Conservation (phyloP, 768 basidiomycete species). For the Lanmaoa pseudosensibilis region DNA sequence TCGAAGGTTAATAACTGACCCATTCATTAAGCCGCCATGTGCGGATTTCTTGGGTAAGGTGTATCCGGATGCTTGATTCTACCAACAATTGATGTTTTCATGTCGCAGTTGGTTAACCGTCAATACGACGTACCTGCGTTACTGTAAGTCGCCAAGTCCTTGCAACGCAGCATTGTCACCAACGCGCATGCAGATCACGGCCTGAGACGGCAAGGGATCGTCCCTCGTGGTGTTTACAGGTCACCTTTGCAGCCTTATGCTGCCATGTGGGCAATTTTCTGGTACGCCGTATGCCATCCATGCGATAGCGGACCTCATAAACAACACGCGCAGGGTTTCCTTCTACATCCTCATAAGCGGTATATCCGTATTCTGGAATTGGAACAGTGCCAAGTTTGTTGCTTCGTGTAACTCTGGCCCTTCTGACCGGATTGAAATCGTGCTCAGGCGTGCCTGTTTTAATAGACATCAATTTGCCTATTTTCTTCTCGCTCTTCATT, state of each 20-base stretch:
- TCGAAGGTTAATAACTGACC: background rate
- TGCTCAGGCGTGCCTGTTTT: background rate
- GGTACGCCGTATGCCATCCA: constrained; percentile 45
- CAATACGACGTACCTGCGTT: constrained; percentile 71
- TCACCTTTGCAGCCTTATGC: constrained; percentile 65
- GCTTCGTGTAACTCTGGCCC: constrained; percentile 35
- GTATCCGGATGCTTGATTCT: constrained; percentile 33
- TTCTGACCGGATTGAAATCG: background rate
- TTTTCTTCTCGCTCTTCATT: constrained; percentile 47
- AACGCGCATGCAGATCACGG: constrained; percentile 11
- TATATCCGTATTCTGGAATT: constrained; percentile 62
- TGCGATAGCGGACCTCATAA: background rate
- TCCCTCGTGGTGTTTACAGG: constrained; percentile 62
- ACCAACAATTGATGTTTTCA: constrained; percentile 46
- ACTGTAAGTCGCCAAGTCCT: constrained; percentile 45
- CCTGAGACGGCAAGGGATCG: constrained; percentile 42
- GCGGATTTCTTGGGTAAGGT: constrained; percentile 53
- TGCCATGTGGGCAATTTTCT: constrained; percentile 68
- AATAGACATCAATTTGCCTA: constrained; percentile 38
- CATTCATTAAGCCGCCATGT: constrained; percentile 44
- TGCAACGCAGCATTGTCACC: constrained; percentile 34
- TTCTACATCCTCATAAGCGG: constrained; percentile 62
- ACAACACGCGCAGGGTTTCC: constrained; percentile 14
- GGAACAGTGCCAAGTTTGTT: constrained; percentile 53
- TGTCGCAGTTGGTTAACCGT: constrained; percentile 61